Conservation (phyloP, 192 early-diverging fungal genomes). For the Phlyctochytrium bullatum region DNA sequence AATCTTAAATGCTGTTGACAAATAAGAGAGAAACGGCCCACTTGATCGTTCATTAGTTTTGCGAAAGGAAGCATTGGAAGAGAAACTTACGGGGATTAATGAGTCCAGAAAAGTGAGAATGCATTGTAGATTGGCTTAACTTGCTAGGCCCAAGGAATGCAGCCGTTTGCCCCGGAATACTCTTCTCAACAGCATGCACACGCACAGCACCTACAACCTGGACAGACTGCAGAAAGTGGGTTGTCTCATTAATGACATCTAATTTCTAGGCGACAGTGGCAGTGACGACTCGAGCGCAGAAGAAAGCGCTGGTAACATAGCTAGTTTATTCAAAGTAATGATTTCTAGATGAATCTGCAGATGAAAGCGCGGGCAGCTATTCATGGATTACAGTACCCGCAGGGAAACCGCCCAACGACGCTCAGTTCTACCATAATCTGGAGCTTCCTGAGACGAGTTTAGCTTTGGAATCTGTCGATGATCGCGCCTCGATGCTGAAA, state of each 20-base stretch:
- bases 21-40: slow-evolving; percentile 30
- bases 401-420: slow-evolving; percentile 25
- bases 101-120: slow-evolving; percentile 53
- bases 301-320: too few species aligned
- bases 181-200: too few species aligned
- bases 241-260: too few species aligned
- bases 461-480: slow-evolving; percentile 9
- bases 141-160: too few species aligned
- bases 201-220: too few species aligned
- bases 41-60: slow-evolving; percentile 46
- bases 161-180: too few species aligned
- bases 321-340: too few species aligned
- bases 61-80: slow-evolving; percentile 41
- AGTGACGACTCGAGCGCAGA: too few species aligned
- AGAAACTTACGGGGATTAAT: slow-evolving; percentile 54
- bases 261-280: too few species aligned
- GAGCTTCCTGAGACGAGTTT: slow-evolving; percentile 39
- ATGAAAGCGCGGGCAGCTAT: slow-evolving; percentile 1
- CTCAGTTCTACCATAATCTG: slow-evolving; percentile 43
- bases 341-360: too few species aligned
- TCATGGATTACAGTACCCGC: slow-evolving; percentile 33
- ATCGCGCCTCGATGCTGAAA: too few species aligned
- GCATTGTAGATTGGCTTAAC: slow-evolving; percentile 6
- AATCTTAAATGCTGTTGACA: slow-evolving; percentile 20
- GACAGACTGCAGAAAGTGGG: too few species aligned